phyloP scores from a whole-genome alignment of 2,329 filamentous ascomycete species.

The Xylariaceae sp. region DNA sequence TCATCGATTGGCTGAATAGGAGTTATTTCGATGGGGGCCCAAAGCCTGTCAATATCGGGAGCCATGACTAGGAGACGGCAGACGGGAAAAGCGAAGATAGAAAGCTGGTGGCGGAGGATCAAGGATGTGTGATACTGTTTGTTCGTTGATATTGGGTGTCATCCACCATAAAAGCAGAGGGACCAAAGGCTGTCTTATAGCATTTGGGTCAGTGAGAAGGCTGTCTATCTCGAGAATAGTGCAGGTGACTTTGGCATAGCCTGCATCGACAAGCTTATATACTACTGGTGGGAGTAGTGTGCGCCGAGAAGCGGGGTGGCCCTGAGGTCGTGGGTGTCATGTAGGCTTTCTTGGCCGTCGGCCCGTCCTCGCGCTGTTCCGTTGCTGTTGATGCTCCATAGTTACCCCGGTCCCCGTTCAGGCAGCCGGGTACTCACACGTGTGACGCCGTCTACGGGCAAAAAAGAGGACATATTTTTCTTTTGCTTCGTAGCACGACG shows the following conservation, averaged over 20 bases:
- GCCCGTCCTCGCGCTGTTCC: no score
- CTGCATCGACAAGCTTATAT: not conserved
- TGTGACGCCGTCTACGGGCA: not conserved
- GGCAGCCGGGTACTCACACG: not conserved
- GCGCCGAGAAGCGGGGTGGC: no score
- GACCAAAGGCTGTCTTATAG: slow-evolving; percentile 4
- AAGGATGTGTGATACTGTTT: not conserved
- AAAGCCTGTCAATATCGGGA: slow-evolving; percentile 21
- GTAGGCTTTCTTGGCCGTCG: no score
- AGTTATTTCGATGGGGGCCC: not conserved
- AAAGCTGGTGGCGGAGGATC: not conserved
- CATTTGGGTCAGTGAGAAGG: not conserved
- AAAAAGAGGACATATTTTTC: not conserved
- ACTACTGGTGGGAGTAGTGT: not conserved
- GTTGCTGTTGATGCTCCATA: not conserved
- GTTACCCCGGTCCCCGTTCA: not conserved
- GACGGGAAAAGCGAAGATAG: not conserved
- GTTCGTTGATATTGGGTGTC: not conserved
- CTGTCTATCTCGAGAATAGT: not conserved
- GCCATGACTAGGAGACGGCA: slow-evolving; percentile 19
- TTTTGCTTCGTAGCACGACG: not conserved
- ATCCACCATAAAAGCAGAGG: not conserved
- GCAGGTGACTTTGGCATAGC: not conserved
- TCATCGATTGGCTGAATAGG: slow-evolving; percentile 17
- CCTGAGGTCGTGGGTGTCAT: no score